These are phyloP conservation scores for Xerocomus amazonicus DNA, from an alignment of 1,284 basidiomycete species.

Conservation along the genomic window DNA sequence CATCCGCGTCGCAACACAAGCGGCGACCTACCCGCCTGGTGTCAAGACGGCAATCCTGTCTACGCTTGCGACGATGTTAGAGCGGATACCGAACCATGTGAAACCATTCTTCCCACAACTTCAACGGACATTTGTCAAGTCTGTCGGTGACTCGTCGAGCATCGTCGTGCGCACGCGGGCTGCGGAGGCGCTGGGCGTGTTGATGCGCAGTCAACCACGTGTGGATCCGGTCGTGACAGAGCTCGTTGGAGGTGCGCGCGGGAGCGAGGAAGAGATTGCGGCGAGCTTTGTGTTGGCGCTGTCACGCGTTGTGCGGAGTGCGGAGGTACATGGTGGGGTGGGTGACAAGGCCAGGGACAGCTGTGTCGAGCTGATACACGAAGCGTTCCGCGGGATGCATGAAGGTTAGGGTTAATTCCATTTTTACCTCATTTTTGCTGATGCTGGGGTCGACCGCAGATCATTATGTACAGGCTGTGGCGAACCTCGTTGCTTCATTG, in stretches of 20 bases:
- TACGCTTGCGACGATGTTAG: conserved; percentile 79
- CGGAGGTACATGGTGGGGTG: conserved; percentile 59
- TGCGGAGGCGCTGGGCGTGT: conserved; percentile 80
- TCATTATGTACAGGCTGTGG: conserved; percentile 69
- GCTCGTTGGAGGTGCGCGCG: conserved; percentile 67
- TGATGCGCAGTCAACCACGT: conserved; percentile 88
- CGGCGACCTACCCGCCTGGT: conserved; percentile 82
- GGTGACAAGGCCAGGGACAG: conserved; percentile 72
- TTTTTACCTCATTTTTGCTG: background rate
- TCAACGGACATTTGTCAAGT: conserved; percentile 96
- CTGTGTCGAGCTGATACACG: conserved; percentile 72
- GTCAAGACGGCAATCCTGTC: conserved; percentile 88
- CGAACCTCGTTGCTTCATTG: conserved; percentile 64
- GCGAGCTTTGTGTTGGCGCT: conserved; percentile 45
- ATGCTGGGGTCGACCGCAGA: conserved; percentile 45
- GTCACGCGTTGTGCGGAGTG: conserved; percentile 72
- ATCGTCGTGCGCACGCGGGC: conserved; percentile 80
- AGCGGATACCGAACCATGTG: conserved; percentile 83
- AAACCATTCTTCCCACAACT: conserved; percentile 99
- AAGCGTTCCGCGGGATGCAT: conserved; percentile 73
- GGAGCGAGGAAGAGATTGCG: conserved; percentile 71
- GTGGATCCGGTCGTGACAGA: conserved; percentile 89
- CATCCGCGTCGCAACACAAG: conserved; percentile 89
- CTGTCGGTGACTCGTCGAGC: conserved; percentile 79
- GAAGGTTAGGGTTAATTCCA: conserved; percentile 49